Evolutionary conservation across 2,329 filamentous ascomycete genomes (phyloP), one percentile per base, ranked within the genome.

Genomic region (Epichloe scottii): DNA sequence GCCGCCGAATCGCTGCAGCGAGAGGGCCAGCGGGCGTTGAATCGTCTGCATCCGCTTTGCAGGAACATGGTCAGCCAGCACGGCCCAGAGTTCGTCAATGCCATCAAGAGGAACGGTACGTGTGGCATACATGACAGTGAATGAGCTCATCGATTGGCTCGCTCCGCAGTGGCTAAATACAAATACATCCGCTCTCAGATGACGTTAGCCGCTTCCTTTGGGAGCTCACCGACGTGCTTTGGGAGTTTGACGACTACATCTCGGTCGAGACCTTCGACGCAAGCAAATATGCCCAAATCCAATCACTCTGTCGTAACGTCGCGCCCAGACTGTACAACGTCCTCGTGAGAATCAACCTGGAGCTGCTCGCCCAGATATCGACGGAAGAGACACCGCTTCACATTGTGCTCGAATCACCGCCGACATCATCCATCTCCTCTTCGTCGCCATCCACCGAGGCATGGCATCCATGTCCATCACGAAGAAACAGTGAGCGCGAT

Each of bases 211-310:
- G 67, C 41, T 72, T 70, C 52, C 68, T 75, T 45, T 64, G 67
- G 23, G 68, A 73, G 50, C 64, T 81, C 35, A 73, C 69, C 51
- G 70, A 75, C 42, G 57, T 77, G 21, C 62, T 79, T 7, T 80
- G 76, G 70, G 76, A 75, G 48, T 79, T 81, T 57, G 77, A 81
- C 53, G 76, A 79, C 51, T 78, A 68, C 56, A 61, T 73, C 54
- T 72, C 75, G 46, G 56, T 64, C 10, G 71, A 75, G 39, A 67
- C 66, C 26, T 80, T 79, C 54, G 72, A 79, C 19, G 61, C 65
- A 30, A 67, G 66, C 21, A 75, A 73, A 54, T 80, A 73, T 50
- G 60, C 65, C 23, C 68, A 74, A 54, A 64, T 79, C 2, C 72
- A 74, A 57, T 67, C 68, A 35, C 57, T 71, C 2, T 76, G 74